Conservation (phyloP, 2,329 filamentous ascomycete genomes). For the Cladosporium phlei region DNA sequence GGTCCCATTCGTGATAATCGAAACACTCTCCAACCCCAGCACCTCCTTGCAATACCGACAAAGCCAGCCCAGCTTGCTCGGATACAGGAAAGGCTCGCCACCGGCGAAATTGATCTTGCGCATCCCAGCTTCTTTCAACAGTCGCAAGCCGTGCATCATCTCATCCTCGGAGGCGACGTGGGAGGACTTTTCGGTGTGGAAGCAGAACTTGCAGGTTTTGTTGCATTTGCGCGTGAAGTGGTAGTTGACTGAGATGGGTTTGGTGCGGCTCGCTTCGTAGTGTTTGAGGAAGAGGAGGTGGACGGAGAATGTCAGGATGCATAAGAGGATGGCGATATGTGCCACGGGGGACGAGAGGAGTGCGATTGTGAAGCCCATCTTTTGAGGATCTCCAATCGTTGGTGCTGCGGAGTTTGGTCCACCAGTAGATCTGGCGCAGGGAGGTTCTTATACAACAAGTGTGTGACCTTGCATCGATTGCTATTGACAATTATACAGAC, state of each 20-base stretch:
- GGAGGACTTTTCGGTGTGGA: conserved; percentile 51
- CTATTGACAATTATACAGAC: no score
- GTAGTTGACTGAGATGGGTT: conserved; percentile 45
- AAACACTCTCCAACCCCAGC: conserved; percentile 47
- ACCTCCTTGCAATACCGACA: conserved; percentile 46
- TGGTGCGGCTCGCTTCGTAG: not conserved
- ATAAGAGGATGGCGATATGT: no score
- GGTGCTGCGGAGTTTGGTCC: no score
- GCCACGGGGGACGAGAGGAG: no score
- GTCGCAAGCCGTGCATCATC: conserved; percentile 42
- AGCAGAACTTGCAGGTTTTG: conserved; percentile 51
- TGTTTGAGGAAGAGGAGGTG: conserved; percentile 21
- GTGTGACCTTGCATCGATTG: no score
- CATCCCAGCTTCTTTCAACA: conserved; percentile 50
- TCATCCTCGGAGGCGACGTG: conserved; percentile 39
- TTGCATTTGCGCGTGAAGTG: conserved; percentile 47
- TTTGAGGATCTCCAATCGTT: no score
- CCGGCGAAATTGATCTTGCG: conserved; percentile 54
- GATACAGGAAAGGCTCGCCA: conserved; percentile 52
- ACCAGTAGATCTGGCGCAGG: no score
- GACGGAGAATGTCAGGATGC: no score
- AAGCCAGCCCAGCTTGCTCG: conserved; percentile 40
- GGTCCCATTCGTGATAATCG: conserved; percentile 53
- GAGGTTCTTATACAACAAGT: no score
- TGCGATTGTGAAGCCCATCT: no score